These are phyloP conservation scores for Daldinia grandis DNA, from an alignment of 495 filamentous ascomycete genomes.

Conservation along the genomic window DNA sequence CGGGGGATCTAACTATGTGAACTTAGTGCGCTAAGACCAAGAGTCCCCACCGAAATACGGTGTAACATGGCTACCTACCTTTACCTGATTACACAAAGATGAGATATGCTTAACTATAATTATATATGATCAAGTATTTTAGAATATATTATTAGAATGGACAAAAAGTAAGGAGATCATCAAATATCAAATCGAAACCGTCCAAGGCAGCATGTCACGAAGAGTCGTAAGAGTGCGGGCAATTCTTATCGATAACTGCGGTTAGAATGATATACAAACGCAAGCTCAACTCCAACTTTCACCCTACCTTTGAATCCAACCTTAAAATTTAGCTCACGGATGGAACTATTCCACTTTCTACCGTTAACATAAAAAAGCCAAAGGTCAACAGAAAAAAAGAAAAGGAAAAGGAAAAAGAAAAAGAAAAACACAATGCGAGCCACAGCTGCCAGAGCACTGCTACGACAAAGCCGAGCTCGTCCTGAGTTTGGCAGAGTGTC, in stretches of 20 bases:
- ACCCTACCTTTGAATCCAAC: neutral
- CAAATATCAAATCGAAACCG: no score
- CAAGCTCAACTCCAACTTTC: no score
- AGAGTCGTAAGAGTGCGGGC: no score
- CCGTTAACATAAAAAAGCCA: no score
- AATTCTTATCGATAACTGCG: no score
- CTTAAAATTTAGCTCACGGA: slow-evolving; percentile 18
- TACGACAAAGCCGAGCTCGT: slow-evolving; percentile 25
- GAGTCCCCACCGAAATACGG: neutral
- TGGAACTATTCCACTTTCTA: neutral
- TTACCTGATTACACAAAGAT: no score
- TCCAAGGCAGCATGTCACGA: no score
- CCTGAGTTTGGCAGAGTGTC: slow-evolving; percentile 23
- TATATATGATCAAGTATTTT: no score
- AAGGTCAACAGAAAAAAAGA: neutral
- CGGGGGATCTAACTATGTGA: neutral
- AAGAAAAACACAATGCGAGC: slow-evolving; percentile 9
- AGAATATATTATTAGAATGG: no score
- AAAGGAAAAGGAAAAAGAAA: neutral
- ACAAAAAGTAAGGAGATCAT: neutral
- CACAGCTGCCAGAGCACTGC: slow-evolving; percentile 26
- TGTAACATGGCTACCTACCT: no score
- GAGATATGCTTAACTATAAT: no score
- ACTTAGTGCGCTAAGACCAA: neutral
- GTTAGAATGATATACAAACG: no score